A percentile compares a stretch with the other conserved stretches of the same genome.
These are phyloP conservation scores for Sclerotinia trifoliorum DNA, from an alignment of 2,329 filamentous ascomycete species.

Conservation along the genomic window DNA sequence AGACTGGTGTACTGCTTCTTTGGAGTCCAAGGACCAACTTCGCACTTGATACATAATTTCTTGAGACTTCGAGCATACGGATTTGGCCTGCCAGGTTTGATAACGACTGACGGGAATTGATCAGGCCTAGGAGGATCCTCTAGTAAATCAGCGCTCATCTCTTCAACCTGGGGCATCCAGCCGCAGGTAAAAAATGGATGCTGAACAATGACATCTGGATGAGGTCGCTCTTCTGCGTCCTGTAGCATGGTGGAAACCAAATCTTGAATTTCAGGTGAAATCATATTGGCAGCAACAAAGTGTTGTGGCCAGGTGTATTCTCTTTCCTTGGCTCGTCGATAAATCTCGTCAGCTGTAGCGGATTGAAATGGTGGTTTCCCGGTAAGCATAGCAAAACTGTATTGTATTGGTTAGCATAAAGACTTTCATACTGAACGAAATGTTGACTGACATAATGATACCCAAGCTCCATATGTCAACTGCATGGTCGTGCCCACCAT, in stretches of 20 bases:
- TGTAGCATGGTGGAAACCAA: constrained; percentile 74
- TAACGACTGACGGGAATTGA: constrained; percentile 53
- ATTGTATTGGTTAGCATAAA: constrained; percentile 32
- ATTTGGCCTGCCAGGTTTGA: constrained; percentile 45
- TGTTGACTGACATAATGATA: constrained; percentile 75
- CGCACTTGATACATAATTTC: constrained; percentile 57
- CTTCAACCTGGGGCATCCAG: constrained; percentile 63
- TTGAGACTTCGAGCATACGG: constrained; percentile 50
- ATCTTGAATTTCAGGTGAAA: constrained; percentile 73
- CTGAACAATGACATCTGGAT: constrained; percentile 74
- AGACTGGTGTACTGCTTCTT: constrained; percentile 49
- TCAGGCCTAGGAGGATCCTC: constrained; percentile 56
- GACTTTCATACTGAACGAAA: not conserved
- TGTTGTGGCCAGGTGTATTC: constrained; percentile 78
- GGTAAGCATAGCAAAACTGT: constrained; percentile 89
- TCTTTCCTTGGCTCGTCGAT: constrained; percentile 65
- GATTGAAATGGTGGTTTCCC: constrained; percentile 97
- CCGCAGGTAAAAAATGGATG: constrained; percentile 77
- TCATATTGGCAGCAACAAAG: constrained; percentile 64
- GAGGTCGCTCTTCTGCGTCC: constrained; percentile 71
- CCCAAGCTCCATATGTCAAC: constrained; percentile 98
- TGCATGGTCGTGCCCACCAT: constrained; percentile 94
- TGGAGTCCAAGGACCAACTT: constrained; percentile 55
- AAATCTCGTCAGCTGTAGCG: constrained; percentile 81
- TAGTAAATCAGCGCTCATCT: constrained; percentile 58